Percentiles rank a stretch among this genome's conserved stretches.
phyloP scores from a whole-genome alignment of 371 early-diverging fungal species.

The Coemansia sp. region DNA sequence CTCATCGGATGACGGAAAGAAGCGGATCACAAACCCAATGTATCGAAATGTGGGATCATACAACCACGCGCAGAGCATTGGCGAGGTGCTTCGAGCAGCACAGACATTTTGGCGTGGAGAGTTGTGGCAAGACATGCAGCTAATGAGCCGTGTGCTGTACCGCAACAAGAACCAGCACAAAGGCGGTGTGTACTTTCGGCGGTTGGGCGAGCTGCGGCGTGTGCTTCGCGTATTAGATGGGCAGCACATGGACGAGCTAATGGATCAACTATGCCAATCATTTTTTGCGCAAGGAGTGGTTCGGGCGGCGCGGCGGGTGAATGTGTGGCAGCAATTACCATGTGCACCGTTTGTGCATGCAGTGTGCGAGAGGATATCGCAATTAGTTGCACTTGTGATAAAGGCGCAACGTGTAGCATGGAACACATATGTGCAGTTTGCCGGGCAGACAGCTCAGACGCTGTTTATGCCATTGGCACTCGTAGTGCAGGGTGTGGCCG shows the following conservation, averaged over 20 bases:
- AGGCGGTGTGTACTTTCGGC: constrained; percentile 20
- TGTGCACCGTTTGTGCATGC: constrained; percentile 16
- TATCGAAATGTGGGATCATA: constrained; percentile 25
- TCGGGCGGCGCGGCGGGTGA: background rate
- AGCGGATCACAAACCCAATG: constrained; percentile 27
- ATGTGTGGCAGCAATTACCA: constrained; percentile 23
- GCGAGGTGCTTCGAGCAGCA: background rate
- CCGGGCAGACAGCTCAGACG: constrained; percentile 31
- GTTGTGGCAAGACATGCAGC: constrained; percentile 25
- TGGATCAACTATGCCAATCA: background rate
- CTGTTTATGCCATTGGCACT: constrained; percentile 45
- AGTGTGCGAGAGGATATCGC: constrained; percentile 8
- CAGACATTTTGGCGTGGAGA: constrained; percentile 12
- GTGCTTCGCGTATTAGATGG: constrained; percentile 23
- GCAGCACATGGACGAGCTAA: background rate
- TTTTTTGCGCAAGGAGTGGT: too few relatives aligned
- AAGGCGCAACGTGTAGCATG: constrained; percentile 19
- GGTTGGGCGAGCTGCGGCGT: constrained; percentile 32
- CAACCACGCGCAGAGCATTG: constrained; percentile 4
- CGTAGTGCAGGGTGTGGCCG: constrained; percentile 26
- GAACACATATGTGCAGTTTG: constrained; percentile 20
- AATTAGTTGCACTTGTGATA: constrained; percentile 10
- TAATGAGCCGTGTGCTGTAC: constrained; percentile 35
- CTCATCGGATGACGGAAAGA: background rate
- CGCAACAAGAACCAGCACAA: constrained; percentile 48